Evolutionary conservation across 2,329 filamentous ascomycete genomes (phyloP), one percentile per base, ranked within the genome.

Genomic region (Exophiala calicioides): DNA sequence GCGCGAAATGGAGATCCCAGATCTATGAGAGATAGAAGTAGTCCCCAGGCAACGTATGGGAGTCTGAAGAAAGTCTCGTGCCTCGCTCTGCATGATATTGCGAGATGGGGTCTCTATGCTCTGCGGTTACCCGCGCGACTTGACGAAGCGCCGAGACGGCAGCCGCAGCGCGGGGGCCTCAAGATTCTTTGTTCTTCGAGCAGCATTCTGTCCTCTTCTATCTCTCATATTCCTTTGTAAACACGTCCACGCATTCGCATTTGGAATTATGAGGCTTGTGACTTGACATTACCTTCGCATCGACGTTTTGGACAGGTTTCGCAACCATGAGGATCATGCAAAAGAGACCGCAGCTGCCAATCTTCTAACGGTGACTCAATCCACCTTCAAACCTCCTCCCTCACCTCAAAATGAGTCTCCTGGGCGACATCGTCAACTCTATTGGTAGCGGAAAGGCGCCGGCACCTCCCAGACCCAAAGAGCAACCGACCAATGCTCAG

Each of bases 391-490:
- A 23, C 19, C 20, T 6, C 12, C 21, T 34, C 16, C 31, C 13
- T 10, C 13, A 31, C 3, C 26, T 18, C 41, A 52, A 39, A 12
- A 59, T 59, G 57, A 59, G 57, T 37, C 75, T 76, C 54, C 68
- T 77, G 47, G 73, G 73, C 58, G 76, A 74, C 16, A 68, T 77
- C 29, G 68, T 77, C 50, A 70, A 72, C 47, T 76, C 73, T 29
- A 72, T 77, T 50, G 71, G 71, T 58, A 70, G 66, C 50, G 69
- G 68, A 39, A 61, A 58, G 20, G 45, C 56, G 9, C 49, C 61
- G 10, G 47, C 56, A 21, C 57, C 56, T 30, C 57, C 57, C 23
- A 54, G 44, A 31, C 48, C 33, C 9, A 32, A 45, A 18, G 36
- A 21, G 9, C 48, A 39, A 33, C 47, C 50, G 24, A 32, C 44